Base-by-base conservation (phyloP, 805 yeast species). In the Ogataea nitratoaversa region DNA sequence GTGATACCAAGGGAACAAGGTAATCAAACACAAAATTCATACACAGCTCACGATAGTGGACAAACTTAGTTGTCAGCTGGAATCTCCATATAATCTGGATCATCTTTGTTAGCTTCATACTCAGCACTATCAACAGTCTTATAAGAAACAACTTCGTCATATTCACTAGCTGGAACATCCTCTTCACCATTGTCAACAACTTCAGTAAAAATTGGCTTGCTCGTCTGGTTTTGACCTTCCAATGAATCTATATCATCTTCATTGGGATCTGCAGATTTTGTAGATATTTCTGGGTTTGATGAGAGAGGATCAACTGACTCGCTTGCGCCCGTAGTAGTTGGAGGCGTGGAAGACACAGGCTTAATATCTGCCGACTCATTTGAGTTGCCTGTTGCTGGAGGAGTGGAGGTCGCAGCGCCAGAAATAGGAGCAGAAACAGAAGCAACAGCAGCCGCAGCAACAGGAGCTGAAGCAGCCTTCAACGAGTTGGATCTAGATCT, bases 61-160 rank as follows among this genome's bases (percentile, higher is more conserved):
- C n/a, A n/a, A n/a, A 20, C 34, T 43, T 36, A 50, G 20, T 42
- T 46, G 22, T 57, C 46, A 27, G 48, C 44, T 22, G 56, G 41
- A 39, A 56, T 44, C 50, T 70, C 72, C 51, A 74, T 54, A 57
- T 76, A 76, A 52, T 74, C 56, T 14, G 80, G 78, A 55, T 76
- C 69, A 44, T 59, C 60, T 49, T 63, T 65, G 62, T 76, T 52
- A 5, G 60, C 58, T 36, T 67, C 70, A 50, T 50, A 76, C 46
- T 76, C 81, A 17, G 42, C 56, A 45, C 73, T 74, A 25, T 69
- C 65, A 23, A 76, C 71, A 28, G 77, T 76, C 54, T 74, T 78
- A 48, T 74, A 71, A 7, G 66, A 57, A 18, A 57, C 51, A 33
- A 62, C 66, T 33, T 65, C 69, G 18, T 51, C 60, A 36, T 47